phyloP scores from a whole-genome alignment of 495 filamentous ascomycete genomes.

The Talaromyces stipitatus region DNA sequence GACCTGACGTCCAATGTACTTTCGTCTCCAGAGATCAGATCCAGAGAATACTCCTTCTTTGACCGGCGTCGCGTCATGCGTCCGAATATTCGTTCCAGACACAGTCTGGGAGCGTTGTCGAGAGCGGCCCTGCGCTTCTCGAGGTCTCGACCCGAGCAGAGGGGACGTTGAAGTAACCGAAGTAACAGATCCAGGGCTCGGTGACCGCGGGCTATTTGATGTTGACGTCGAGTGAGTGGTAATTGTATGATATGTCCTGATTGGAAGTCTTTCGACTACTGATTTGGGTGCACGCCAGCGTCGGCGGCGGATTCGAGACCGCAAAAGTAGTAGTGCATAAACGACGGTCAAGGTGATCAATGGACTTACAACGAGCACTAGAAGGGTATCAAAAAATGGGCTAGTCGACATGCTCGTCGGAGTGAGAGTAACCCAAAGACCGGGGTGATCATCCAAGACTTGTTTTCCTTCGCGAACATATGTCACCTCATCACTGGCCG shows the following conservation, averaged over 20 bases:
- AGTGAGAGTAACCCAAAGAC: constrained; percentile 92
- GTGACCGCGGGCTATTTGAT: constrained; percentile 46
- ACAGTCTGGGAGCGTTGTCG: constrained; percentile 61
- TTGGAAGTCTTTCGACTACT: constrained; percentile 88
- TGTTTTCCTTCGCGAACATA: not conserved
- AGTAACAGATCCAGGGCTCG: constrained; percentile 19
- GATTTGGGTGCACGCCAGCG: constrained; percentile 96
- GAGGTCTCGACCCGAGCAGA: constrained; percentile 45
- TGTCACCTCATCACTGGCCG: not conserved
- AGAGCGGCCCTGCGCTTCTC: constrained; percentile 31
- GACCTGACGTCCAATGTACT: constrained; percentile 78
- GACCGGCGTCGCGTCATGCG: constrained; percentile 24
- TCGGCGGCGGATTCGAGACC: constrained; percentile 80
- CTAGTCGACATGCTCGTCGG: constrained; percentile 85
- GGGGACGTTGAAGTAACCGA: constrained; percentile 69
- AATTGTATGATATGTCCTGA: constrained; percentile 88
- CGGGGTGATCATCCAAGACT: constrained; percentile 52
- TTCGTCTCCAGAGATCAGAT: constrained; percentile 58
- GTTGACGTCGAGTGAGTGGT: constrained; percentile 49
- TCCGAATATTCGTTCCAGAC: constrained; percentile 40
- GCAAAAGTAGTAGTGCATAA: constrained; percentile 79
- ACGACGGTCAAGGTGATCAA: constrained; percentile 88
- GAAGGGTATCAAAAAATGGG: constrained; percentile 91
- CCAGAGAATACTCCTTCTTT: constrained; percentile 42
- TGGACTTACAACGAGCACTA: constrained; percentile 88